Evolutionary conservation across 2,329 filamentous ascomycete genomes (phyloP), one percentile per base, ranked within the genome.

Genomic region (Arthrobotrys entomopaga): DNA sequence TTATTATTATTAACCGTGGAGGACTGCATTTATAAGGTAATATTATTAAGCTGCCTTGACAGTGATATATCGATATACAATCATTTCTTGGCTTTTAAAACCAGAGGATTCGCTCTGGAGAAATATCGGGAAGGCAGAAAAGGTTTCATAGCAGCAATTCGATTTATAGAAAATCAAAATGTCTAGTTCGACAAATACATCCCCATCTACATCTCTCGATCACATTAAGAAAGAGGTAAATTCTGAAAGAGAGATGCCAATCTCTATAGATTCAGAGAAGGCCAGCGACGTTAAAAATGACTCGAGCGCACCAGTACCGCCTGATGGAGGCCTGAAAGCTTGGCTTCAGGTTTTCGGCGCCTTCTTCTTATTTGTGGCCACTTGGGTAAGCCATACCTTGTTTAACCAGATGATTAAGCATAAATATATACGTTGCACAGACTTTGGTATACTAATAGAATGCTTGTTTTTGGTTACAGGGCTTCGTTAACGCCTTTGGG

Each of bases 321-420:
- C 81, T 7, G 79, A 88, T 65, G 86, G 86, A 6, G 86, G 86
- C 0, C 77, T 84, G 26, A 78, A 81, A 34, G 86, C 86, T n/a
- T 88, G 86, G 86, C 80, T 83, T 0, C 86, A 88, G 77, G 85
- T 85, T 2, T 81, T 83, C 1, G 81, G 86, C 10, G 83, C 81
- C 1, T 86, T 86, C 77, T 80, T 85, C 54, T 82, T 87, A 52
- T 85, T 86, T 77, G 85, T 87, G 79, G 87, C 85, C 76, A 86
- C 86, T 0, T 88, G 87, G 83, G 81, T 74, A 15, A 52, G 70
- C 61, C n/a, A n/a, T 15, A 46, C 38, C 19, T 19, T 7, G 8
- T 48, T 24, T 49, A 11, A 24, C 16, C 26, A 11, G 15, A n/a
- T 59, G 34, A 46, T 19, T 8, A 43, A 22, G 8, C 42, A 34